These are phyloP conservation scores for Hypsizygus marmoreus DNA, from an alignment of 768 basidiomycete species.

Conservation along the genomic window DNA sequence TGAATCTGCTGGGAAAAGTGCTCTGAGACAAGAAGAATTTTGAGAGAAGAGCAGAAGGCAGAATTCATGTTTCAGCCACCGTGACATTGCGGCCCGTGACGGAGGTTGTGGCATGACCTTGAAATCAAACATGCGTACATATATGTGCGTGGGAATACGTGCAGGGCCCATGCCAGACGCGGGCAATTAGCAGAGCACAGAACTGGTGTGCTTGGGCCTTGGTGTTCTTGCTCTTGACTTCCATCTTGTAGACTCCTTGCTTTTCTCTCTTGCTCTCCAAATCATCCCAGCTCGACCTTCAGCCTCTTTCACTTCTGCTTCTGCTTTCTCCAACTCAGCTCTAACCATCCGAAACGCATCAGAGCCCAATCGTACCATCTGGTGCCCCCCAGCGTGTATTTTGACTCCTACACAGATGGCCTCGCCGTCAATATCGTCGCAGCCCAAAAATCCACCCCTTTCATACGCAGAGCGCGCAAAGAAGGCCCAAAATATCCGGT, in stretches of 20 bases:
- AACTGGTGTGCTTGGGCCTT: no score
- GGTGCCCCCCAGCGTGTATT: slow-evolving; percentile 9
- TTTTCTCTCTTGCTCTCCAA: not conserved
- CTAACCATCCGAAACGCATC: slow-evolving; percentile 11
- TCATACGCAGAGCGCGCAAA: slow-evolving; percentile 62
- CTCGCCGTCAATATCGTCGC: slow-evolving; percentile 20
- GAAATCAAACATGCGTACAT: no score
- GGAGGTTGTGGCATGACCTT: no score
- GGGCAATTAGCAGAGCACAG: no score
- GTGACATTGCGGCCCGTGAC: no score
- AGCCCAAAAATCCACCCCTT: slow-evolving; percentile 35
- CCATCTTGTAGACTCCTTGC: not conserved
- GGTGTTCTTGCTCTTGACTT: not conserved
- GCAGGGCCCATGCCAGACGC: no score
- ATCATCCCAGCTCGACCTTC: not conserved
- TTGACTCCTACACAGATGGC: slow-evolving; percentile 19
- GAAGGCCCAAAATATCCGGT: slow-evolving; percentile 43
- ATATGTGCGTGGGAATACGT: no score
- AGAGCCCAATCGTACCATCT: slow-evolving; percentile 12
- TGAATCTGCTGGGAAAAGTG: slow-evolving; percentile 57
- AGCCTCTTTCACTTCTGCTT: not conserved
- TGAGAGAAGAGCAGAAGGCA: no score
- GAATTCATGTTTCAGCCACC: no score
- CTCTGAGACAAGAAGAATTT: no score
- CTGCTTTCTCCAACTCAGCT: not conserved